Conservation (phyloP, 2,329 filamentous ascomycete genomes). For the Penicillium griseofulvum region DNA sequence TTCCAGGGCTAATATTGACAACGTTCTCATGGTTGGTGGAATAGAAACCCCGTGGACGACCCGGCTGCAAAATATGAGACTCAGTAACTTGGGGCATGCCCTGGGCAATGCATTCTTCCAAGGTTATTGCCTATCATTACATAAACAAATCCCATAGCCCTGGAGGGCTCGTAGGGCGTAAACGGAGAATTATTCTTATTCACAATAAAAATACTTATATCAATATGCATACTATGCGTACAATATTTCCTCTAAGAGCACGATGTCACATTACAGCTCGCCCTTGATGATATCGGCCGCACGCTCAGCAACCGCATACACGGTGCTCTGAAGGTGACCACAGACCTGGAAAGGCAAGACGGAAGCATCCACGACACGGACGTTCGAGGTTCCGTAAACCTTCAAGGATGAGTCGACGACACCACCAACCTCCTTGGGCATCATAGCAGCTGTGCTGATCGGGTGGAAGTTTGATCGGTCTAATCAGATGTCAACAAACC, state of each 20-base stretch:
- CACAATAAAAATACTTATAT: background rate
- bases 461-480: constrained; percentile 32
- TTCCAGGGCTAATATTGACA: no score
- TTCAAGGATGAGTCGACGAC: constrained; percentile 33
- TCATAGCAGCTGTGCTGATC: constrained; percentile 32
- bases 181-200: background rate
- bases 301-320: constrained; percentile 34
- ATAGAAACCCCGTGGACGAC: no score
- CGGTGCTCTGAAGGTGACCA: constrained; percentile 26
- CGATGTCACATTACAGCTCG: background rate
- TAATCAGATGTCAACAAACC: constrained; percentile 5
- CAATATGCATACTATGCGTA: background rate
- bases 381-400: constrained; percentile 35
- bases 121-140: no score
- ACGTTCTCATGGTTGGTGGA: no score
- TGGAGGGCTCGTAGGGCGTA: no score
- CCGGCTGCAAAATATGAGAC: no score
- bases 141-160: no score
- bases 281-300: constrained; percentile 32
- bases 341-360: constrained; percentile 30
- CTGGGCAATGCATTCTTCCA: no score
- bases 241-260: background rate
- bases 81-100: no score
- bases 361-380: constrained; percentile 35
- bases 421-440: constrained; percentile 32